These are phyloP conservation scores for Trifolium pratense DNA, from an alignment of 306 rosid genomes.

Conservation along the genomic window DNA sequence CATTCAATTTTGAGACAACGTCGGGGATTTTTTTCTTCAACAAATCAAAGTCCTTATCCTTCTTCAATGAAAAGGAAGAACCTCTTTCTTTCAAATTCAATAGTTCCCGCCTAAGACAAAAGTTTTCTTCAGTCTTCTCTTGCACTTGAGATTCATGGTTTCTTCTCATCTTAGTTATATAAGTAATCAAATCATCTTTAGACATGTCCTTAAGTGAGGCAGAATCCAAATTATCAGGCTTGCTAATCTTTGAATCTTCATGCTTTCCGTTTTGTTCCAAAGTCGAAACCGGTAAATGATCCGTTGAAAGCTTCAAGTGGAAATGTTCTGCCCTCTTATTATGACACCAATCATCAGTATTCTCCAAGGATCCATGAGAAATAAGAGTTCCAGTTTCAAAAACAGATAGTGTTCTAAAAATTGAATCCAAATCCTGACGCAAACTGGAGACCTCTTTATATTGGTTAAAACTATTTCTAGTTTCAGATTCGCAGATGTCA, in stretches of 20 bases:
- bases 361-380: slow-evolving; percentile 76
- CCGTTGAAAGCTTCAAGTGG: slow-evolving; percentile 53
- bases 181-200: slow-evolving; percentile 55
- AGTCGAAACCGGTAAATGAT: slow-evolving; percentile 43
- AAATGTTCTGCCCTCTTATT: slow-evolving; percentile 55
- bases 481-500: slow-evolving; percentile 50
- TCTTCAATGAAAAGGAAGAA: slow-evolving; percentile 60
- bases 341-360: slow-evolving; percentile 56
- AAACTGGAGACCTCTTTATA: slow-evolving; percentile 64
- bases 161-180: slow-evolving; percentile 77
- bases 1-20: slow-evolving; percentile 69
- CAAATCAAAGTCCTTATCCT: slow-evolving; percentile 73
- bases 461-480: slow-evolving; percentile 53
- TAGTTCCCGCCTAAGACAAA: slow-evolving; percentile 61
- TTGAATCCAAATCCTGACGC: slow-evolving; percentile 66
- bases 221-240: slow-evolving; percentile 58
- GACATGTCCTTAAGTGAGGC: slow-evolving; percentile 51
- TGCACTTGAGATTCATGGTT: slow-evolving; percentile 80
- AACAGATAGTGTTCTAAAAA: slow-evolving; percentile 58
- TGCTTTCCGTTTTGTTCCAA: slow-evolving; percentile 75
- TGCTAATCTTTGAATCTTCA: slow-evolving; percentile 48
- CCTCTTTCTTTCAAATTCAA: slow-evolving; percentile 58
- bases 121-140: slow-evolving; percentile 63
- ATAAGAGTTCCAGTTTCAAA: slow-evolving; percentile 64
- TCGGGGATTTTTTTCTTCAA: slow-evolving; percentile 71